phyloP scores from a whole-genome alignment of 805 yeast species.

The Priceomyces haplophilus region DNA sequence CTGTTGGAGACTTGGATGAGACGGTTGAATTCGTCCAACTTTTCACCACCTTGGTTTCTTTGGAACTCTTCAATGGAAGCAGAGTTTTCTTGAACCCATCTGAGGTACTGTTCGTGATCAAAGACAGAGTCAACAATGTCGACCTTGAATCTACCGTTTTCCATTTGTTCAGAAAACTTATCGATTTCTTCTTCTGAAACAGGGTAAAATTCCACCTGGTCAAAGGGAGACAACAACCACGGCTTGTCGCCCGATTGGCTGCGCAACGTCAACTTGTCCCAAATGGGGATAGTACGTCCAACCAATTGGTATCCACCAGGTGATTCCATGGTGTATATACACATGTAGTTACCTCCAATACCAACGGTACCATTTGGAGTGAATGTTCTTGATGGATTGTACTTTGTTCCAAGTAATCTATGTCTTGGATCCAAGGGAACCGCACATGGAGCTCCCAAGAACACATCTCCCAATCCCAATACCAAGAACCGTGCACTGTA shows the following conservation, averaged over 20 bases:
- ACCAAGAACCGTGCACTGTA: slow-evolving; percentile 90
- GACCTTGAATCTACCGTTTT: slow-evolving; percentile 76
- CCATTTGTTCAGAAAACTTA: slow-evolving; percentile 61
- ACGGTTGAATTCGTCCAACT: slow-evolving; percentile 79
- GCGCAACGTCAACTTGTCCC: slow-evolving; percentile 90
- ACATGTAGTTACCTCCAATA: slow-evolving; percentile 98
- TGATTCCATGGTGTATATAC: slow-evolving; percentile 95
- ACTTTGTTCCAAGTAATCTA: slow-evolving; percentile 86
- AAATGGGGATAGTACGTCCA: slow-evolving; percentile 94
- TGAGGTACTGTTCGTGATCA: slow-evolving; percentile 73
- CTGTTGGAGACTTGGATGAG: slow-evolving; percentile 79
- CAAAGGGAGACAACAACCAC: slow-evolving; percentile 90
- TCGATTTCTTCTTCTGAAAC: slow-evolving; percentile 85
- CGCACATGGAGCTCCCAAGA: slow-evolving; percentile 97
- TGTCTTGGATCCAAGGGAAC: slow-evolving; percentile 97
- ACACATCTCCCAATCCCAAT: slow-evolving; percentile 94
- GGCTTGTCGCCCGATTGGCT: slow-evolving; percentile 59
- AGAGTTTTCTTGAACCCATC: slow-evolving; percentile 73
- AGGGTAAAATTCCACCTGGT: slow-evolving; percentile 92
- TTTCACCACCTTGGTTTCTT: slow-evolving; percentile 70
- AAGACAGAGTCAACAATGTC: slow-evolving; percentile 75
- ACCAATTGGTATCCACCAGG: slow-evolving; percentile 98
- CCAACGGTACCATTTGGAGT: slow-evolving; percentile 98
- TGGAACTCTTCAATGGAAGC: slow-evolving; percentile 70
- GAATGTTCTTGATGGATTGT: slow-evolving; percentile 93